A percentile compares a stretch with the other conserved stretches of the same genome.
Evolutionary conservation across 2,329 filamentous ascomycete species (phyloP).

Genomic region (Capronia epimyces): DNA sequence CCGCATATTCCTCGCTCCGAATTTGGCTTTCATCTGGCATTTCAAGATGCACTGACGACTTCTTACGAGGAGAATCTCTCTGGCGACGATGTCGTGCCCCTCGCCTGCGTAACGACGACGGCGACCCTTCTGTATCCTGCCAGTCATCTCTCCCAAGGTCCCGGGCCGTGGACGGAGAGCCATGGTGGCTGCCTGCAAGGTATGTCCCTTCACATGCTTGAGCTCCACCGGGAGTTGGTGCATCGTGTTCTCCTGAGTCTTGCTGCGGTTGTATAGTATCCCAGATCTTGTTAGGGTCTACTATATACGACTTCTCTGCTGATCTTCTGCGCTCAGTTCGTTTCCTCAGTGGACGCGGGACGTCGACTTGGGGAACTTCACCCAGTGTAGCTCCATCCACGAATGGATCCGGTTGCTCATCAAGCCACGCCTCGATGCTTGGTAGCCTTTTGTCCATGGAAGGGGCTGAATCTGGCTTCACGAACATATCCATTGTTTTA

Average conservation of each 20-base stretch:
- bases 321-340: conserved; percentile 34
- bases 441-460: conserved; percentile 43
- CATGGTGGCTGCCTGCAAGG: conserved; percentile 11
- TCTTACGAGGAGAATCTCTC: conserved; percentile 13
- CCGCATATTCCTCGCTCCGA: not conserved
- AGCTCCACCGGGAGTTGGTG: no score
- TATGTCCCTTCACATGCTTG: not conserved
- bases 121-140: conserved; percentile 22
- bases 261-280: conserved; percentile 22
- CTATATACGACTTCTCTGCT: conserved; percentile 22
- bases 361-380: conserved; percentile 32
- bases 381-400: conserved; percentile 35
- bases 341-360: conserved; percentile 40
- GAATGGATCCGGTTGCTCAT: conserved; percentile 52
- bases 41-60: not conserved
- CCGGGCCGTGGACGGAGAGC: conserved; percentile 6
- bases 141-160: conserved; percentile 8
- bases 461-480: conserved; percentile 36
- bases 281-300: conserved; percentile 30
- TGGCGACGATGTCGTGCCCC: conserved; percentile 22
- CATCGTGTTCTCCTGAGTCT: not conserved
- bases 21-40: not conserved
- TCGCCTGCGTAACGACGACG: conserved; percentile 30
- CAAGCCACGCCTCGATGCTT: conserved; percentile 60
- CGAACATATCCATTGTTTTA: conserved; percentile 44